These are phyloP conservation scores for Termitomyces sp. DNA, from an alignment of 768 basidiomycete genomes.

Conservation along the genomic window DNA sequence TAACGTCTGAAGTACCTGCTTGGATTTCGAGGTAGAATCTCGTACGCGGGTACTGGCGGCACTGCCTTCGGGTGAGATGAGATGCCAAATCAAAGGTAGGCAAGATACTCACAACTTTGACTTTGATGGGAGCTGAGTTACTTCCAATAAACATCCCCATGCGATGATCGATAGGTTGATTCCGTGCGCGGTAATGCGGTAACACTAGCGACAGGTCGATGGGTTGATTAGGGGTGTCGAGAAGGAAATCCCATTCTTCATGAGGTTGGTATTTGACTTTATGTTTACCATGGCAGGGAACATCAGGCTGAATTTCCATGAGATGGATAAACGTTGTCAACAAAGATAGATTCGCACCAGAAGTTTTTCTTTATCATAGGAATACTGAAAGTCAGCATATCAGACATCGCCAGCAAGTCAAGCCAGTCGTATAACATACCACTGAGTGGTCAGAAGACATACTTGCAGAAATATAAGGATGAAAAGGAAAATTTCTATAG, in stretches of 20 bases:
- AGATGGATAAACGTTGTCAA: neutral
- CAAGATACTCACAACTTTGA: constrained; percentile 63
- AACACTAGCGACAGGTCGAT: constrained; percentile 67
- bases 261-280: constrained; percentile 62
- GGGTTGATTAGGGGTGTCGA: constrained; percentile 36
- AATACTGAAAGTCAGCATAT: constrained; percentile 11
- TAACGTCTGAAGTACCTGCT: constrained; percentile 65
- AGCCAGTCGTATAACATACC: constrained; percentile 20
- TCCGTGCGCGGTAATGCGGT: constrained; percentile 75
- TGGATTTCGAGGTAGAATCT: constrained; percentile 65
- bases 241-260: constrained; percentile 42
- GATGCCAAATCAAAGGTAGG: constrained; percentile 8
- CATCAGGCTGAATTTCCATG: constrained; percentile 14
- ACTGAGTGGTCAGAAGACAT: constrained; percentile 38
- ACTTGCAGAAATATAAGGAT: neutral
- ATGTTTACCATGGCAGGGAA: constrained; percentile 45
- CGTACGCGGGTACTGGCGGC: constrained; percentile 50
- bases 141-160: constrained; percentile 66
- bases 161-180: constrained; percentile 70
- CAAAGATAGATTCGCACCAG: constrained; percentile 12
- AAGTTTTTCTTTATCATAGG: constrained; percentile 16
- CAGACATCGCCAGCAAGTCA: neutral
- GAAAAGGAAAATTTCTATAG: neutral
- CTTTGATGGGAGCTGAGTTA: constrained; percentile 52
- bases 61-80: constrained; percentile 36